Base-by-base conservation (phyloP, 202 grass and related monocot genomes). In the Zoysia matrella region DNA sequence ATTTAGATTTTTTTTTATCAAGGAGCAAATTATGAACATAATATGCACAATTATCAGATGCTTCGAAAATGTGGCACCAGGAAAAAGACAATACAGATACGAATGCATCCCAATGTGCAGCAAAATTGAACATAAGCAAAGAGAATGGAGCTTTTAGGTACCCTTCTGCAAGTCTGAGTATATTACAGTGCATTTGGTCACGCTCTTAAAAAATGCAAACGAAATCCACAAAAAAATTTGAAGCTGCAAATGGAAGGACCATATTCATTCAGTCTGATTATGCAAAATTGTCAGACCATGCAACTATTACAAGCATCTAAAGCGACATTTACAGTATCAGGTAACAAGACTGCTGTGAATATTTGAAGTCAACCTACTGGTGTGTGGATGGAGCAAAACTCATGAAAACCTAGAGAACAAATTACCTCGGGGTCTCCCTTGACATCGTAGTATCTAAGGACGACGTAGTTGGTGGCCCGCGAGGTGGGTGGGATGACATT, bases 381-480 rank as follows among this genome's bases (percentile, higher is more conserved):
- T 22, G 22, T 22, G 22, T 22, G 22, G 22, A 22, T 22, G 22
- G 22, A 22, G 22, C 22, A 22, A 22, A 22, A 22, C 22, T 22
- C 22, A 22, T 22, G 22, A 22, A 22, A 22, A 22, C 22, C 22
- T 22, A 22, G 22, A 22, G 22, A 22, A 22, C 22, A 22, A 42
- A 43, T 43, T 52, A 92, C 88, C 85, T 91, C 88, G 18, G 86
- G 88, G 75, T 93, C 90, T 63, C 90, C 86, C 87, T 93, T 98
- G 68, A 93, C 90, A 82, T 98, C 95, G 10, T 91, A 93, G 83
- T 91, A 98, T 83, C 91, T 89, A 60, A 98, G 87, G 42, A 98
- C 90, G 9, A 95, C 88, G 73, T 98, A 98, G 74, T 98, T 98
- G 8, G 95, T 91, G 40, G 95, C 88, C 70, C 95, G 95, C 66